phyloP scores from a whole-genome alignment of 441 rosid genomes.

The Bocquillonia castaneifolia region DNA sequence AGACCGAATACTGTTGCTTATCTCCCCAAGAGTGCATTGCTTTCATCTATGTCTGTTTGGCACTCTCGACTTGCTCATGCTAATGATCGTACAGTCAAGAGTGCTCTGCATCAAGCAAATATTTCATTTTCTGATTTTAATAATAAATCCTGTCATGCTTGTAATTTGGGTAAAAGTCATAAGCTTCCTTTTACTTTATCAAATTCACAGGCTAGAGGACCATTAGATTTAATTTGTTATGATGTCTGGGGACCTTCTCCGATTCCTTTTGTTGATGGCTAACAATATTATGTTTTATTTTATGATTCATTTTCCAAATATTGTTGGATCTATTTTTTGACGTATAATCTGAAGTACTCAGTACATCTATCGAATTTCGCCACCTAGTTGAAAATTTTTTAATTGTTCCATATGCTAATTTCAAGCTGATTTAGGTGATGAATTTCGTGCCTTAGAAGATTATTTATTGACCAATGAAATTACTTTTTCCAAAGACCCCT shows the following conservation, averaged over 20 bases:
- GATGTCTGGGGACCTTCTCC: too few relatives aligned
- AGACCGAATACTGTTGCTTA: too few relatives aligned
- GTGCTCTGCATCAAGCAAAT: background rate
- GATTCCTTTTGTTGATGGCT: background rate
- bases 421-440: too few relatives aligned
- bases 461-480: background rate
- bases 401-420: too few relatives aligned
- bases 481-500: too few relatives aligned
- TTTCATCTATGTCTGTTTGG: background rate
- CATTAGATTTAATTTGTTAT: background rate
- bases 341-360: background rate
- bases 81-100: background rate
- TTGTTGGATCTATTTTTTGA: too few relatives aligned
- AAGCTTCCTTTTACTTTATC: background rate
- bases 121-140: too few relatives aligned
- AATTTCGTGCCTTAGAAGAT: background rate
- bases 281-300: too few relatives aligned
- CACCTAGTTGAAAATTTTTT: background rate
- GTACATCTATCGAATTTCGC: too few relatives aligned
- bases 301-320: too few relatives aligned
- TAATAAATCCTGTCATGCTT: background rate
- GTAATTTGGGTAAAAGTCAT: background rate
- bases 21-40: background rate
- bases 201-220: background rate
- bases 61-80: background rate